phyloP scores from a whole-genome alignment of 148 eudicot species.

The Arctostaphylos glauca region DNA sequence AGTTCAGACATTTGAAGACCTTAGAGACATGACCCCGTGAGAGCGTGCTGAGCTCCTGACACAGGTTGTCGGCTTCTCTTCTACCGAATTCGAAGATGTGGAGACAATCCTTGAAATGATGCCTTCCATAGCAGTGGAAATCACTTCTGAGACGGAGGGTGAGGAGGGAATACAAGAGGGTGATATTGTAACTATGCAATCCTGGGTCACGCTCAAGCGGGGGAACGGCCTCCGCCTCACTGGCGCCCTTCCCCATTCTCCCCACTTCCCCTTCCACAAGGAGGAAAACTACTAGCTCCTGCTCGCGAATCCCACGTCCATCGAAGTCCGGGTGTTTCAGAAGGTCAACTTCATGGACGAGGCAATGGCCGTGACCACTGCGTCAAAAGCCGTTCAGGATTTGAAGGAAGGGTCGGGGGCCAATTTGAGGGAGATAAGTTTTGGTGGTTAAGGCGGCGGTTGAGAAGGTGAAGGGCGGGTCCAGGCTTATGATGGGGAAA shows the following conservation, averaged over 20 bases:
- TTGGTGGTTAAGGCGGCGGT: constrained; percentile 57
- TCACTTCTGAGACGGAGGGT: constrained; percentile 80
- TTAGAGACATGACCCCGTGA: constrained; percentile 53
- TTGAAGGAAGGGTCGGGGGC: constrained; percentile 69
- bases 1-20: constrained; percentile 68
- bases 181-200: constrained; percentile 69
- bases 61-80: constrained; percentile 57
- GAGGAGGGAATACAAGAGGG: constrained; percentile 91
- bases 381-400: constrained; percentile 61
- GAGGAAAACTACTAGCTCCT: constrained; percentile 82
- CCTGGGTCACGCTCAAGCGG: constrained; percentile 74
- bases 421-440: constrained; percentile 44
- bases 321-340: constrained; percentile 73
- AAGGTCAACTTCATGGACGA: constrained; percentile 79
- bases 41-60: constrained; percentile 70
- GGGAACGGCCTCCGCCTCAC: constrained; percentile 61
- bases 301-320: constrained; percentile 64
- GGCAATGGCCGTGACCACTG: constrained; percentile 60
- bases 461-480: constrained; percentile 63
- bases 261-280: constrained; percentile 73
- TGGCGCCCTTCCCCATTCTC: constrained; percentile 80
- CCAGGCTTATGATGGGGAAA: constrained; percentile 68
- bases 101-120: constrained; percentile 74
- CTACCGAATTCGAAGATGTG: constrained; percentile 56
- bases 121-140: constrained; percentile 63